Conservation (phyloP, 176 grass and related monocot species). For the Elaeis guineensis region DNA sequence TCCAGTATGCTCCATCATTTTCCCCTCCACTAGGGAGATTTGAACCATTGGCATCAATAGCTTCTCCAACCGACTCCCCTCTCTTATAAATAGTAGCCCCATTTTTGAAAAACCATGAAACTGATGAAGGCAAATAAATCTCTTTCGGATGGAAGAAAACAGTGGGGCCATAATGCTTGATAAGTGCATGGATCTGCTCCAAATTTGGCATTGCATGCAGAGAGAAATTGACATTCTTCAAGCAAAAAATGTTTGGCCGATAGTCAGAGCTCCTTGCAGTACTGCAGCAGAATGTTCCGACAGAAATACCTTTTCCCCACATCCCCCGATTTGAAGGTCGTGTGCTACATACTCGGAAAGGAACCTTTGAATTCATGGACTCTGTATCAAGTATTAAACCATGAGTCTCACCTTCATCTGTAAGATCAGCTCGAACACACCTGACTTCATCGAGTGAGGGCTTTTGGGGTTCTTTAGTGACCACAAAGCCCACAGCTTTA, state of each 20-base stretch:
- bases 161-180: conserved; percentile 79
- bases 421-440: conserved; percentile 67
- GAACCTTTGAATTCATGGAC: too few species aligned
- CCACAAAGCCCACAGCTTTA: conserved; percentile 52
- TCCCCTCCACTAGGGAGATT: conserved; percentile 77
- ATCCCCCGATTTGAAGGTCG: too few species aligned
- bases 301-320: too few species aligned
- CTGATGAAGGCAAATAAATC: conserved; percentile 74
- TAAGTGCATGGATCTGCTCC: conserved; percentile 72
- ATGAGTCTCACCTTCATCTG: conserved; percentile 14
- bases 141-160: conserved; percentile 89
- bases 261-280: conserved; percentile 5
- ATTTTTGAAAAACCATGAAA: conserved; percentile 94
- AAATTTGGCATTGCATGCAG: conserved; percentile 73
- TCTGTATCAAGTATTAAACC: too few species aligned
- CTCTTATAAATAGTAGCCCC: conserved; percentile 69
- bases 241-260: conserved; percentile 37
- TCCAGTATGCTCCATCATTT: conserved; percentile 87
- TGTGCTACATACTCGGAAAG: too few species aligned
- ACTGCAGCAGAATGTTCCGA: too few species aligned
- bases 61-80: conserved; percentile 45
- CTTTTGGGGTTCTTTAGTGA: conserved; percentile 47
- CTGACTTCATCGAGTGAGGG: conserved; percentile 50
- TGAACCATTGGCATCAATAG: conserved; percentile 50
- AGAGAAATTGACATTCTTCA: conserved; percentile 61